Evolutionary conservation across 495 filamentous ascomycete species (phyloP).

Genomic region (Aspergillus indologenus): DNA sequence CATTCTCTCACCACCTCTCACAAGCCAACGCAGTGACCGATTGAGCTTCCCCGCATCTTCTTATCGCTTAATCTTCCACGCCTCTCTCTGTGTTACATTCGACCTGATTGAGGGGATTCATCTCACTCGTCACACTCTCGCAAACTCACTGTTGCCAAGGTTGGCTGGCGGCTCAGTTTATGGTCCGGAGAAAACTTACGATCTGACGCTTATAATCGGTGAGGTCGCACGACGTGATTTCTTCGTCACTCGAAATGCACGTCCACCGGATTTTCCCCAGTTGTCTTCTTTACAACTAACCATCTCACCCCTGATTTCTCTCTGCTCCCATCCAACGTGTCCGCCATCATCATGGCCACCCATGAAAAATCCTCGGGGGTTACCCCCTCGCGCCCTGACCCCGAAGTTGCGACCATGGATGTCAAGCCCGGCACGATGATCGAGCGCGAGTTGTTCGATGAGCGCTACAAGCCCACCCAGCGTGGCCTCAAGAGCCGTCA

Average conservation of each 20-base stretch:
- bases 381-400: neutral
- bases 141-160: neutral
- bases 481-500: slow-evolving; percentile 53
- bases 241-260: neutral
- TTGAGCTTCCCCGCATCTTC: slow-evolving; percentile 6
- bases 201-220: neutral
- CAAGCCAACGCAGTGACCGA: neutral
- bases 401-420: slow-evolving; percentile 1
- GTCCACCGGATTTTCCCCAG: neutral
- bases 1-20: neutral
- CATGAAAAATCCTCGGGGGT: slow-evolving; percentile 7
- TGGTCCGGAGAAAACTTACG: neutral
- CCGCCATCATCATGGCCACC: neutral
- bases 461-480: slow-evolving; percentile 38
- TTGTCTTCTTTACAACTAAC: too few species aligned
- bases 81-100: neutral
- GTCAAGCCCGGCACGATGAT: slow-evolving; percentile 25
- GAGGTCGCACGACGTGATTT: neutral
- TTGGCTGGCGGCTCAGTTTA: neutral
- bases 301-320: neutral
- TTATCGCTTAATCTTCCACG: neutral
- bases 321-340: neutral
- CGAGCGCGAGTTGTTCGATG: slow-evolving; percentile 37
- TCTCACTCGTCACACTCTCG: neutral
- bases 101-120: slow-evolving; percentile 10